Conservation (phyloP, 805 yeast genomes). For the Candida awuae region DNA sequence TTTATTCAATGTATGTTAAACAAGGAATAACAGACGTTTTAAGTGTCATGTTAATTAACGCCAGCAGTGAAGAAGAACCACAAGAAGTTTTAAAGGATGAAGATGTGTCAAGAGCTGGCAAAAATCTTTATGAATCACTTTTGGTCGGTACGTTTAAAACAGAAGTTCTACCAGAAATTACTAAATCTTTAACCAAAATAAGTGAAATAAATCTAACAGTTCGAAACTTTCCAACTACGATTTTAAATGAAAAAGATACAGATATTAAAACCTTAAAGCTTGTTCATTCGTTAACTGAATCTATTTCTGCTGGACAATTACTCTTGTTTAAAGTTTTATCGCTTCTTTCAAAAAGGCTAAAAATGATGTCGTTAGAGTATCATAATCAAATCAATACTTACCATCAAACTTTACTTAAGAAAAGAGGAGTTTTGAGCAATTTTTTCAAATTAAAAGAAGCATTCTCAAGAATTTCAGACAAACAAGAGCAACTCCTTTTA, state of each 20-base stretch:
- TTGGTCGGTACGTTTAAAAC: constrained; percentile 4
- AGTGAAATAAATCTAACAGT: constrained; percentile 11
- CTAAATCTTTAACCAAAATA: constrained; percentile 5
- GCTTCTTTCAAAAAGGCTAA: constrained; percentile 14
- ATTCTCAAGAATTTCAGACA: constrained; percentile 27
- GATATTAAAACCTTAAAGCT: constrained; percentile 12
- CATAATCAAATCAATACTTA: constrained; percentile 21
- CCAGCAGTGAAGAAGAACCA: not conserved
- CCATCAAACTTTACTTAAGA: constrained; percentile 12
- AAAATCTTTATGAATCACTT: constrained; percentile 7
- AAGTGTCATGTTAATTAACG: constrained; percentile 11
- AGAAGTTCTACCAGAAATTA: constrained; percentile 9
- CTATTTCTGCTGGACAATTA: constrained; percentile 13
- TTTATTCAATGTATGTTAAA: constrained; percentile 14
- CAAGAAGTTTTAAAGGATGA: not conserved
- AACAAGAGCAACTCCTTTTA: constrained; percentile 21
- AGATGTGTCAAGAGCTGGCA: not conserved
- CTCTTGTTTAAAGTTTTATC: constrained; percentile 17
- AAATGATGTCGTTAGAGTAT: constrained; percentile 17
- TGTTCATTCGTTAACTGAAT: constrained; percentile 15
- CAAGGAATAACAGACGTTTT: constrained; percentile 5
- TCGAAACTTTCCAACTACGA: constrained; percentile 1
- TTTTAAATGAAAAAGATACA: constrained; percentile 11
- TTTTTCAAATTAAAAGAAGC: constrained; percentile 22
- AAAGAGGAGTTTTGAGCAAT: constrained; percentile 7